Conservation (phyloP, 75 land plant genomes). For the Pinus albicaulis region DNA sequence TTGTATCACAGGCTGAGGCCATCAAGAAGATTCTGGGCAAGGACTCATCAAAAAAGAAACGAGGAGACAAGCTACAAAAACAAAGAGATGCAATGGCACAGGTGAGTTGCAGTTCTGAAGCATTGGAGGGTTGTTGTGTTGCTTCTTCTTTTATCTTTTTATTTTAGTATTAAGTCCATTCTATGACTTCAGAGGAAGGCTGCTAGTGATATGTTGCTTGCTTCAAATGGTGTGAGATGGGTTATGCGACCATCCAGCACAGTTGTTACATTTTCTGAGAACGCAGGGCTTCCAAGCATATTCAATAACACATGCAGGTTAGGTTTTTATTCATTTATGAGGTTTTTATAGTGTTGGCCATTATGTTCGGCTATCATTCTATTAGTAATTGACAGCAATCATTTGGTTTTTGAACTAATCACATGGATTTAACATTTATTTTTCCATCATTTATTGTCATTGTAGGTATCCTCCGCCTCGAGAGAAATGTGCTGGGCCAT, state of each 20-base stretch:
- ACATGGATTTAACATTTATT: background rate
- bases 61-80: constrained; percentile 64
- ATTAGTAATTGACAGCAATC: no score
- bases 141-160: no score
- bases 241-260: constrained; percentile 82
- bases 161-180: background rate
- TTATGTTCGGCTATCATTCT: no score
- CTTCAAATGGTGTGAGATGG: constrained; percentile 68
- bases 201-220: constrained; percentile 46
- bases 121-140: background rate
- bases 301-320: constrained; percentile 72
- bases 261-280: constrained; percentile 66
- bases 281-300: constrained; percentile 65
- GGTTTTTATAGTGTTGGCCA: background rate
- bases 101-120: constrained; percentile 31
- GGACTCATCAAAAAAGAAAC: constrained; percentile 65
- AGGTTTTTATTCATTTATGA: constrained; percentile 23
- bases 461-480: constrained; percentile 45
- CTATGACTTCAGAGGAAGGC: constrained; percentile 64
- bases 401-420: background rate
- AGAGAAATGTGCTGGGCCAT: no score
- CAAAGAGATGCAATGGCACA: constrained; percentile 66
- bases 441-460: background rate
- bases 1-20: constrained; percentile 64
- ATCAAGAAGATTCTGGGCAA: constrained; percentile 93